Evolutionary conservation across 1,284 basidiomycete species (phyloP).

Genomic region (Paramarasmius palmivorus): DNA sequence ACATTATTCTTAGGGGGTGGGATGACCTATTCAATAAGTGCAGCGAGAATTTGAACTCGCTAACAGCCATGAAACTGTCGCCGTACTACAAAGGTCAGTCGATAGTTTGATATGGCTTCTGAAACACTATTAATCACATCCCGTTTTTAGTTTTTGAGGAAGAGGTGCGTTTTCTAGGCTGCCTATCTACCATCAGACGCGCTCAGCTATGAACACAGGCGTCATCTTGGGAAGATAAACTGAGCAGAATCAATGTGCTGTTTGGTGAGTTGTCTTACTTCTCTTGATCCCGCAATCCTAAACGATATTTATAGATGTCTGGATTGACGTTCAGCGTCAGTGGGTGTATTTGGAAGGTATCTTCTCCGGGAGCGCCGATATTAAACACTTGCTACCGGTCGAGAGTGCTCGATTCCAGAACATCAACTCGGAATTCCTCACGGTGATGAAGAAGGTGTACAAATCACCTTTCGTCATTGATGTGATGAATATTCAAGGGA

Average conservation of each 20-base stretch:
- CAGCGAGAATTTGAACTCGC: slow-evolving; percentile 93
- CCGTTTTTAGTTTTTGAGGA: slow-evolving; percentile 80
- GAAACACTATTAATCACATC: not conserved
- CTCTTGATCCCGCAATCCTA: no score
- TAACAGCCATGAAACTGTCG: slow-evolving; percentile 96
- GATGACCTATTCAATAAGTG: slow-evolving; percentile 98
- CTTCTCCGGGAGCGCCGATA: slow-evolving; percentile 98
- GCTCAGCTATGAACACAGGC: slow-evolving; percentile 55
- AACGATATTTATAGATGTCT: slow-evolving; percentile 73
- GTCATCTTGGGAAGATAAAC: slow-evolving; percentile 90
- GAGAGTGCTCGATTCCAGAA: slow-evolving; percentile 97
- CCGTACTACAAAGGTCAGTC: slow-evolving; percentile 90
- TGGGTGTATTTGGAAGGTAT: slow-evolving; percentile 99
- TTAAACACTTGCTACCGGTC: slow-evolving; percentile 97
- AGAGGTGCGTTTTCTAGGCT: slow-evolving; percentile 49
- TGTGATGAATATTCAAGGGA: slow-evolving; percentile 93
- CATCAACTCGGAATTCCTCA: slow-evolving; percentile 98
- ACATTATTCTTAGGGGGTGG: slow-evolving; percentile 71
- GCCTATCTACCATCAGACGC: slow-evolving; percentile 4
- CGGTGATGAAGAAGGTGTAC: slow-evolving; percentile 99
- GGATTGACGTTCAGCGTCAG: slow-evolving; percentile 99
- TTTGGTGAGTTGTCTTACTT: slow-evolving; percentile 90
- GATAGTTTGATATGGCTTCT: not conserved
- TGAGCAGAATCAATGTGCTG: slow-evolving; percentile 92
- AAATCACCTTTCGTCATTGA: slow-evolving; percentile 98